Base-by-base conservation (phyloP, 805 yeast genomes). In the Nakazawaea ernobii region DNA sequence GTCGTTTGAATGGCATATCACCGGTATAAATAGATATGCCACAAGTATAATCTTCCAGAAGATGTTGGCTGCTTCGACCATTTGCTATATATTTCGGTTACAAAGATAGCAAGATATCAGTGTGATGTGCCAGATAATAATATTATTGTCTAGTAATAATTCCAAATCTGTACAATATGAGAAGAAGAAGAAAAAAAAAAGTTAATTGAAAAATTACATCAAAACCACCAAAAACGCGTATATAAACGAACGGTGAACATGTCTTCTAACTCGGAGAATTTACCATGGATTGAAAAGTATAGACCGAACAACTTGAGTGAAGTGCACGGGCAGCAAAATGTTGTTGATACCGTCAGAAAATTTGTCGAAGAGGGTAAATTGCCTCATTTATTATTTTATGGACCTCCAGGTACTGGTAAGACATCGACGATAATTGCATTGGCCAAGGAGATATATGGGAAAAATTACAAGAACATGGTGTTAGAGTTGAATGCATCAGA, bases 281-380 rank as follows among this genome's bases (percentile, higher is more conserved):
- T 82, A n/a, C 88, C 87, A 20, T 82, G 91, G 99, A 95, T 94
- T 40, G 99, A 94, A 63, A 94, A 94, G 63, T 94, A 92, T 65
- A 82, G 99, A 53, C 99, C 99, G 0, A 69, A 71, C 32, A 73
- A 82, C 1, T 69, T 94, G 44, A 89, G 86, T 52, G 97, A 94
- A 41, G 92, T 94, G 8, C 82, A 88, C 58, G 99, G 99, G 5
- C 98, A 94, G 61, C 79, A 79, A 42, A 94, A 86, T 43, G 88
- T 90, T 29, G 88, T 94, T 6, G 75, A 77, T 32, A 92, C 97
- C 8, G 87, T 94, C 14, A 77, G 90, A 37, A 84, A 81, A 59
- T 94, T 92, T 63, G 90, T 91, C 14, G 76, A 80, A 51, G 87
- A 84, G 51, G 91, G 94, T 9, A 80, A 80, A 55, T 70, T 92